Conservation (phyloP, 192 early-diverging fungal genomes). For the Backusella macrospora region DNA sequence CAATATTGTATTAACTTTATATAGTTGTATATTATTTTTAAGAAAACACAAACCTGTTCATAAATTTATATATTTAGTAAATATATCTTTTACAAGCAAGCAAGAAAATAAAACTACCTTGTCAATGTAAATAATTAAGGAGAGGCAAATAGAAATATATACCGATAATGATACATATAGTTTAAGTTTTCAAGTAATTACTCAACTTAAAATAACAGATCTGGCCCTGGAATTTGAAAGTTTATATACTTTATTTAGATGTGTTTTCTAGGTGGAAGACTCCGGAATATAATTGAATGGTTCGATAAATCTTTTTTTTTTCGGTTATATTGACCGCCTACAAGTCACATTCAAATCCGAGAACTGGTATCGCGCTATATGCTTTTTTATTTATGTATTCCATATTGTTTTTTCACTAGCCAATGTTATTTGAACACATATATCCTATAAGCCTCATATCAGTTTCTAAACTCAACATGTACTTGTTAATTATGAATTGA, state of each 20-base stretch:
- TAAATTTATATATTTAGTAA: not conserved
- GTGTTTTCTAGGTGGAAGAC: not conserved
- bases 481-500: too few species aligned
- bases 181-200: not conserved
- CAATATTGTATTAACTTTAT: not conserved
- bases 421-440: too few species aligned
- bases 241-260: not conserved
- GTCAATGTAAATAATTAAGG: not conserved
- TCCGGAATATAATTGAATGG: conserved; percentile 5
- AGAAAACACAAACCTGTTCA: not conserved
- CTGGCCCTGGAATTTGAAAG: not conserved
- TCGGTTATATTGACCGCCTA: not conserved
- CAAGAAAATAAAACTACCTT: not conserved
- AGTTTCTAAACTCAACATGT: too few species aligned
- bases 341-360: not conserved
- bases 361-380: not conserved
- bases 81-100: not conserved
- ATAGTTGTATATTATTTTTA: not conserved
- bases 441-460: too few species aligned
- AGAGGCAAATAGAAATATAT: not conserved
- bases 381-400: not conserved
- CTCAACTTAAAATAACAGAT: not conserved
- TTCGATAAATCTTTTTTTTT: not conserved
- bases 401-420: not conserved
- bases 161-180: not conserved